Base-by-base conservation (phyloP, 768 basidiomycete genomes). In the Mycena crocata region DNA sequence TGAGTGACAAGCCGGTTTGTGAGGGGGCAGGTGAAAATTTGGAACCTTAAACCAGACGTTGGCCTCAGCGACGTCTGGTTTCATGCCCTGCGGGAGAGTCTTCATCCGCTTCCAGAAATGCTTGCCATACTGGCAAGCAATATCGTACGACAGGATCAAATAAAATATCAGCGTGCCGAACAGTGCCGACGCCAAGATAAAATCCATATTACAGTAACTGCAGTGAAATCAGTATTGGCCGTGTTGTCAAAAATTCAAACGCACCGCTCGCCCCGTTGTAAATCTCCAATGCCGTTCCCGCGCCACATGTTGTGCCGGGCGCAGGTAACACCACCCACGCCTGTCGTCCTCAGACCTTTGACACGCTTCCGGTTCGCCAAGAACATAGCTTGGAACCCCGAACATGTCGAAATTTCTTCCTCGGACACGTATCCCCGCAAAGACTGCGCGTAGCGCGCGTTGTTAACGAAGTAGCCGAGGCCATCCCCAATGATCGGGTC, bases 21-120 rank as follows among this genome's bases (percentile, higher is more conserved):
- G 75, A 3, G 44, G 52, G 9, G 40, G 57, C 0, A 72, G 39
- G 40, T 76, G 75, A 52, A 75, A 74, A n/a, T 76, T 76, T 0
- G 75, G 75, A 28, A 75, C 59, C 24, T 64, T 57, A n/a, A 58
- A 66, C 35, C 42, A n/a, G 32, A 59, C 21, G 3, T 14, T 19
- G 19, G 2, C 1, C 7, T 7, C 15, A 5, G 49, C 24, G n/a
- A 46, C 24, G 7, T 9, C 15, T 13, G 52, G 26, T 14, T 39
- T 48, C 7, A 56, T 26, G 6, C 5, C 19, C 19, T 3, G n/a
- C 7, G 67, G 60, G 14, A 70, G 26, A 14, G 30, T 23, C 13
- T 15, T 8, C 42, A 66, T 61, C 5, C 69, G 62, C 15, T 7
- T 10, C 48, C 61, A 68, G 21, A 75, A 48, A 6, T 69, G 67